A percentile compares a stretch with the other conserved stretches of the same genome.
Conservation (phyloP, 2,329 filamentous ascomycete species). For the Coniochaeta sp. region DNA sequence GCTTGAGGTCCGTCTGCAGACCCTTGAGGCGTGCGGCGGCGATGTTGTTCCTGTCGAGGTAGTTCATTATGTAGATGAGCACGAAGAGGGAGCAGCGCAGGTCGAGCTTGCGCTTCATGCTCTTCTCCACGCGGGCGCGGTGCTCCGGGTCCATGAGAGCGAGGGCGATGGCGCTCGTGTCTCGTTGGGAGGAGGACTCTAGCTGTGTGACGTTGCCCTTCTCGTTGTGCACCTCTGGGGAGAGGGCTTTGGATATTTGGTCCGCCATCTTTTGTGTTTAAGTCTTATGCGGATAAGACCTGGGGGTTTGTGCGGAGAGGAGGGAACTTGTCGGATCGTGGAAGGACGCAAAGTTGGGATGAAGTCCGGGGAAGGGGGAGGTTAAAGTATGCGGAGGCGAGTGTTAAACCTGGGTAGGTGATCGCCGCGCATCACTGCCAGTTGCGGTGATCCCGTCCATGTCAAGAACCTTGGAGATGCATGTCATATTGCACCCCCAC, state of each 20-base stretch:
- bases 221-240: not conserved
- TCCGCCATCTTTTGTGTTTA: not conserved
- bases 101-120: constrained; percentile 65
- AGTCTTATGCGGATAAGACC: not conserved
- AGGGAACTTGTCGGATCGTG: no score
- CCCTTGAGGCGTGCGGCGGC: constrained; percentile 36
- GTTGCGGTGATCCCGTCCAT: not conserved
- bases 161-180: constrained; percentile 2
- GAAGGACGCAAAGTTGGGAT: no score
- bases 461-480: not conserved
- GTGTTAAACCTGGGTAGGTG: not conserved
- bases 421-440: not conserved
- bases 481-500: no score
- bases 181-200: not conserved
- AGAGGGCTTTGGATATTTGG: not conserved
- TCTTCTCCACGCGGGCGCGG: constrained; percentile 52
- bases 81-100: constrained; percentile 57
- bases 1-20: constrained; percentile 35
- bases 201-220: not conserved
- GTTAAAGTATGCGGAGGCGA: not conserved
- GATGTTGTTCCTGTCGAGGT: constrained; percentile 42
- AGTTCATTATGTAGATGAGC: constrained; percentile 61
- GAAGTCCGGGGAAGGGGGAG: not conserved
- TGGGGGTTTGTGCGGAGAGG: no score
- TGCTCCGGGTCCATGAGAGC: constrained; percentile 31